phyloP scores from a whole-genome alignment of 1,139 yeast species.

The Debaryomyces udenii region DNA sequence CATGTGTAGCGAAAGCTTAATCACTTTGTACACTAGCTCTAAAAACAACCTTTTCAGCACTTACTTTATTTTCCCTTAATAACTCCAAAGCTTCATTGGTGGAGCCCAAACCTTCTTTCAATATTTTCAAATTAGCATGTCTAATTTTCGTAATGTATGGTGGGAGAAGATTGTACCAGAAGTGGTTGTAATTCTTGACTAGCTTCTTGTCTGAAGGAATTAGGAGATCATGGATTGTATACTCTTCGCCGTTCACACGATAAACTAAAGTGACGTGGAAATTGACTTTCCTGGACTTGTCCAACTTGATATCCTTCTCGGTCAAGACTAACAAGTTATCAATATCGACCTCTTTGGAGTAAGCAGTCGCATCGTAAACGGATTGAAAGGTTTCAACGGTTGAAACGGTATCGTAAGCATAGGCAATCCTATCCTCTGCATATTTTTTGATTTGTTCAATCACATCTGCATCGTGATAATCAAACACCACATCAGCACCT shows the following conservation, averaged over 20 bases:
- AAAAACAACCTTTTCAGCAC: constrained; percentile 33
- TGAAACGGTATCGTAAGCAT: constrained; percentile 62
- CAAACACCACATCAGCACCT: constrained; percentile 66
- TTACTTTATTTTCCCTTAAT: constrained; percentile 27
- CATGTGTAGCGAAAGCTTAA: too few relatives aligned
- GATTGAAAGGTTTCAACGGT: constrained; percentile 38
- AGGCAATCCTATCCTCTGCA: constrained; percentile 46
- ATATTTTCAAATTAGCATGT: constrained; percentile 28
- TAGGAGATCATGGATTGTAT: constrained; percentile 19
- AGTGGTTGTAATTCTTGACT: constrained; percentile 18
- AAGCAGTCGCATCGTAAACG: constrained; percentile 45
- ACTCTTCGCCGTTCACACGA: constrained; percentile 33
- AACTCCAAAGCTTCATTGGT: constrained; percentile 31
- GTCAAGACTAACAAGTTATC: constrained; percentile 35
- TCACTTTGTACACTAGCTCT: constrained; percentile 7
- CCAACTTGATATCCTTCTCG: constrained; percentile 19
- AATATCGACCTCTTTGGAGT: constrained; percentile 23
- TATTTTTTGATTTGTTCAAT: constrained; percentile 47
- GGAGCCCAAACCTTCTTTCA: constrained; percentile 29
- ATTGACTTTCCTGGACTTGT: constrained; percentile 24
- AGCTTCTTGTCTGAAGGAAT: constrained; percentile 25
- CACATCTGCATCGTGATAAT: constrained; percentile 60
- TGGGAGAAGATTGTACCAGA: constrained; percentile 29
- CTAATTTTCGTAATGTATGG: constrained; percentile 19
- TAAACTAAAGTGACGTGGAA: constrained; percentile 39